These are phyloP conservation scores for Rhizoclosmatium sp. DNA, from an alignment of 192 early-diverging fungal genomes.

Conservation along the genomic window DNA sequence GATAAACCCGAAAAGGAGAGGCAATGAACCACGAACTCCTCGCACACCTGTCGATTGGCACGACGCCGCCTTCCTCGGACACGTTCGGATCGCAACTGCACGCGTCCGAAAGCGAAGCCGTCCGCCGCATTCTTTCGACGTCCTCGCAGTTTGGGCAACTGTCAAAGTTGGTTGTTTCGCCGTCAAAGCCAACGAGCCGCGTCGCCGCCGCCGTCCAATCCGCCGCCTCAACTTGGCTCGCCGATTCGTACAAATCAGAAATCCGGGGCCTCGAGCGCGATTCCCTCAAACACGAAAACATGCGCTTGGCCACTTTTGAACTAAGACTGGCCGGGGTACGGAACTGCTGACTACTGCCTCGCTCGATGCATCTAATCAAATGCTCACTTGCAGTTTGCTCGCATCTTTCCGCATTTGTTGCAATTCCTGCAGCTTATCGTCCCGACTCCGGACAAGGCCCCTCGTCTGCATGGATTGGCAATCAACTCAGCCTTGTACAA, in stretches of 20 bases:
- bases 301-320: background rate
- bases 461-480: background rate
- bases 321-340: background rate
- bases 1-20: too few species aligned
- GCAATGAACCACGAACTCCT: constrained; percentile 2
- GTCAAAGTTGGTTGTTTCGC: background rate
- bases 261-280: background rate
- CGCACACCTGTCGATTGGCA: background rate
- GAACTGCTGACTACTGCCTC: background rate
- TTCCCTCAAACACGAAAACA: background rate
- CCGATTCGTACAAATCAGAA: background rate
- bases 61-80: background rate
- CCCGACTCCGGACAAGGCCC: background rate
- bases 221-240: background rate
- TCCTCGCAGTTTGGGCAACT: background rate
- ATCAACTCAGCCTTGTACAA: constrained; percentile 30
- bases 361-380: background rate
- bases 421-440: background rate
- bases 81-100: background rate
- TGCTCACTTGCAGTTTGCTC: background rate
- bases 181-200: background rate
- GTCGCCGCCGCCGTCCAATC: background rate
- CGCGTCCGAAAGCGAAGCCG: background rate
- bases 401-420: background rate
- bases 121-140: background rate